Evolutionary conservation across 2,329 filamentous ascomycete genomes (phyloP).

Genomic region (Keithomyces neogunnii): DNA sequence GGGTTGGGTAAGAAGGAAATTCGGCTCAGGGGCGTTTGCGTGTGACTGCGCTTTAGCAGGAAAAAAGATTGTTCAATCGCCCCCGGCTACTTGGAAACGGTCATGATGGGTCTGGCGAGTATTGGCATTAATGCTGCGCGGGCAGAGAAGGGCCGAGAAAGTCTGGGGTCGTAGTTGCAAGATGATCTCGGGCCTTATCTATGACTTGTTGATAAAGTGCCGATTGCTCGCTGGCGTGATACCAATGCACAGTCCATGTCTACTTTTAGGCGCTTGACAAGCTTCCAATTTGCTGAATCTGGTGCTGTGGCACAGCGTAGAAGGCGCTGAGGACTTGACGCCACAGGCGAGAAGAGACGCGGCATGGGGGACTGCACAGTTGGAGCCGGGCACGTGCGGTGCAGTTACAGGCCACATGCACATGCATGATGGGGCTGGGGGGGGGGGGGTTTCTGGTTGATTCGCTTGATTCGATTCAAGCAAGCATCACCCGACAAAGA

Average conservation of each 20-base stretch:
- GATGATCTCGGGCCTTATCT: neutral
- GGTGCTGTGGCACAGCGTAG: too few species aligned
- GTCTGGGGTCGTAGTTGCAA: neutral
- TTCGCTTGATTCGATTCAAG: too few species aligned
- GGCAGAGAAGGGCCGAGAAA: neutral
- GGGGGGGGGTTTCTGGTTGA: neutral
- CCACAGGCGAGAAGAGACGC: neutral
- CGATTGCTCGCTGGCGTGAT: too few species aligned
- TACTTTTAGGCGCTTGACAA: too few species aligned
- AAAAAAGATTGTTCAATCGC: neutral
- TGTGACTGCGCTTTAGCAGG: neutral
- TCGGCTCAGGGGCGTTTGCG: neutral
- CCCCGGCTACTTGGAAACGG: neutral
- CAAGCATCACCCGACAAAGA: too few species aligned
- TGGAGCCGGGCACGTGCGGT: neutral
- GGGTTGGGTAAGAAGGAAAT: neutral
- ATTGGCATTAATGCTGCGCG: neutral
- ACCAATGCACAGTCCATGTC: too few species aligned
- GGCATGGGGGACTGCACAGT: neutral
- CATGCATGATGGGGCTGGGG: neutral
- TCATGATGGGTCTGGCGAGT: neutral
- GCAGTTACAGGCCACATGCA: neutral
- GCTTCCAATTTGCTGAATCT: too few species aligned
- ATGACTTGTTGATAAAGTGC: neutral
- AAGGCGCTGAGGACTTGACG: neutral